A percentile compares a stretch with the other conserved stretches of the same genome.
phyloP scores from a whole-genome alignment of 345 rosid species.

The Geranium rotundifolium region DNA sequence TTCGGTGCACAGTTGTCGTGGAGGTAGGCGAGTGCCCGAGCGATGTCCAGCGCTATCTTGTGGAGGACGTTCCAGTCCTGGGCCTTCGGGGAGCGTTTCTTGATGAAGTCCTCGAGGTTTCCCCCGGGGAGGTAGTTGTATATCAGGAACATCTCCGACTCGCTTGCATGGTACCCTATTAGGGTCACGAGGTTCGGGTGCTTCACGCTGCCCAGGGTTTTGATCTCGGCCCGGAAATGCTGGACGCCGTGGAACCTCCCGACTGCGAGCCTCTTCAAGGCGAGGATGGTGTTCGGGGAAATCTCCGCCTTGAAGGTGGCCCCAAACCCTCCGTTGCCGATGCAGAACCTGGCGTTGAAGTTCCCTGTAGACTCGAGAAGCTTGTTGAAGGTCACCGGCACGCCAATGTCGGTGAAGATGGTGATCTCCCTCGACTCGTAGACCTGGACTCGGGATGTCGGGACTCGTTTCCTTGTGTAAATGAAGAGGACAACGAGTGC shows the following conservation, averaged over 20 bases:
- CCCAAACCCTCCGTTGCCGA: conserved; percentile 31
- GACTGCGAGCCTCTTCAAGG: conserved; percentile 23
- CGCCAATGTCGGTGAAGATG: conserved; percentile 19
- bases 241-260: conserved; percentile 26
- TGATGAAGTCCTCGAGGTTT: conserved; percentile 24
- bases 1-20: conserved; percentile 21
- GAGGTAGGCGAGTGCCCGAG: conserved; percentile 23
- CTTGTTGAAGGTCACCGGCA: conserved; percentile 19
- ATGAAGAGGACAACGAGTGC: conserved; percentile 16
- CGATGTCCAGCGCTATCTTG: conserved; percentile 29
- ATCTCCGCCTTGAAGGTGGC: conserved; percentile 31
- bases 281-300: conserved; percentile 16
- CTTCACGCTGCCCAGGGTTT: conserved; percentile 22
- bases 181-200: conserved; percentile 30
- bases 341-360: conserved; percentile 25
- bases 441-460: conserved; percentile 12
- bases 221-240: conserved; percentile 25
- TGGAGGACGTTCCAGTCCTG: conserved; percentile 23
- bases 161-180: conserved; percentile 30
- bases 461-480: conserved; percentile 14
- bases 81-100: conserved; percentile 15
- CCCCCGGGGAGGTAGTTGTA: conserved; percentile 31
- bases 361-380: conserved; percentile 22
- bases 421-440: conserved; percentile 19
- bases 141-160: conserved; percentile 24